Percentiles rank a stretch among this genome's conserved stretches.
These are phyloP conservation scores for Pseudomicrostroma phylloplanum DNA, from an alignment of 1,284 basidiomycete genomes.

Conservation along the genomic window DNA sequence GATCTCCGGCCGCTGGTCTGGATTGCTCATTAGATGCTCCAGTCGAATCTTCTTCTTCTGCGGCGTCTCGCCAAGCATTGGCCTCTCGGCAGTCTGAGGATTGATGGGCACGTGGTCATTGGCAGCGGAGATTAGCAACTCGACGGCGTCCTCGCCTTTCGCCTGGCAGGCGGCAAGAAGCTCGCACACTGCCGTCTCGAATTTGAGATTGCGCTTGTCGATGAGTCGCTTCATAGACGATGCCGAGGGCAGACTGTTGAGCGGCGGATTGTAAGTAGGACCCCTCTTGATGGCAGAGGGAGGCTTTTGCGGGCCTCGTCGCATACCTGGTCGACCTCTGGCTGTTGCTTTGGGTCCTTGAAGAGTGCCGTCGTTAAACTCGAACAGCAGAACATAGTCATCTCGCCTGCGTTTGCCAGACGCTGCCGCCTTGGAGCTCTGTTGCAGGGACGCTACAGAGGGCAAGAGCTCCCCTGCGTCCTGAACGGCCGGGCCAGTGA, in stretches of 20 bases:
- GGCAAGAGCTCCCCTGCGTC: neutral
- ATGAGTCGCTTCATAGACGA: conserved; percentile 41
- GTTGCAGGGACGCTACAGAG: conserved; percentile 1
- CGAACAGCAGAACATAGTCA: conserved; percentile 50
- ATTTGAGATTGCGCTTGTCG: conserved; percentile 44
- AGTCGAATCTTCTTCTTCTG: conserved; percentile 39
- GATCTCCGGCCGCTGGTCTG: conserved; percentile 34
- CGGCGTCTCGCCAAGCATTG: conserved; percentile 28
- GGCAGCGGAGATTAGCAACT: conserved; percentile 38
- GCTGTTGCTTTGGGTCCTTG: conserved; percentile 48
- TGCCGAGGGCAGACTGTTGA: conserved; percentile 27
- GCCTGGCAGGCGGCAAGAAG: conserved; percentile 38
- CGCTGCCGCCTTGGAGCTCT: neutral
- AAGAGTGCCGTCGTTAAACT: conserved; percentile 53
- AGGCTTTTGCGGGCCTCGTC: conserved; percentile 11
- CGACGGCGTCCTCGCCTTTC: conserved; percentile 35
- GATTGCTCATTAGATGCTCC: conserved; percentile 35
- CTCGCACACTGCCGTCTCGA: conserved; percentile 43
- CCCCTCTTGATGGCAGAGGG: neutral
- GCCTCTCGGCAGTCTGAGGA: conserved; percentile 23
- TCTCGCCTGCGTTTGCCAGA: conserved; percentile 30
- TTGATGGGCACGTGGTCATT: conserved; percentile 40
- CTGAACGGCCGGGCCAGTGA: neutral
- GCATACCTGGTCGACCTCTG: conserved; percentile 34
- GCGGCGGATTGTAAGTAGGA: conserved; percentile 17